These are phyloP conservation scores for Globisporangium recalcitrans DNA, from an alignment of 352 stramenopile genomes.

Conservation along the genomic window DNA sequence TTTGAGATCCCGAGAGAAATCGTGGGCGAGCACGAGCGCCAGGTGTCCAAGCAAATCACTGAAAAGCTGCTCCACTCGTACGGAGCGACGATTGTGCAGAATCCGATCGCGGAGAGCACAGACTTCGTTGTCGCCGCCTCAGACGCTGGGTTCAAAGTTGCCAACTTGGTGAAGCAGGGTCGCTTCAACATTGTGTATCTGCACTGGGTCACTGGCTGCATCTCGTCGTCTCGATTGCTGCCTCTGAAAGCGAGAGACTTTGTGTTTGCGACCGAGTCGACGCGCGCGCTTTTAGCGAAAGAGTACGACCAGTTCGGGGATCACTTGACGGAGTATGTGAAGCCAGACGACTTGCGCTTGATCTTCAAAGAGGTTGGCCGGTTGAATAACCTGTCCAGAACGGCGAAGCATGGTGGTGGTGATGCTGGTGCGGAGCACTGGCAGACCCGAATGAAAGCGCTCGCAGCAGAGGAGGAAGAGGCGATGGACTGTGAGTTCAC, in stretches of 20 bases:
- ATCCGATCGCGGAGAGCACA: constrained; percentile 61
- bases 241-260: constrained; percentile 54
- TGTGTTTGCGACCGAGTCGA: constrained; percentile 64
- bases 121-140: constrained; percentile 60
- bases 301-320: constrained; percentile 73
- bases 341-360: constrained; percentile 36
- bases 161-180: constrained; percentile 77
- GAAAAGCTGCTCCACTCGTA: constrained; percentile 73
- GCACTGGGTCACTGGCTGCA: constrained; percentile 52
- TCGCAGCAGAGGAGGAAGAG: constrained; percentile 58
- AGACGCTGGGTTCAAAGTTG: constrained; percentile 67
- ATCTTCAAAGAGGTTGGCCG: constrained; percentile 43
- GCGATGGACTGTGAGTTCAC: constrained; percentile 63
- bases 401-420: background rate
- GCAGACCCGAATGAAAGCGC: constrained; percentile 35
- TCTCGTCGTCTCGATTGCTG: constrained; percentile 28
- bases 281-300: constrained; percentile 44
- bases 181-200: constrained; percentile 69
- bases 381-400: background rate
- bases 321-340: constrained; percentile 60
- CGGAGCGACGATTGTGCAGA: constrained; percentile 67
- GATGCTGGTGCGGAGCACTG: no score
- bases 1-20: constrained; percentile 32
- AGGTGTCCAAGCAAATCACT: constrained; percentile 60
- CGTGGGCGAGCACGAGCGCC: constrained; percentile 19